Evolutionary conservation across 768 basidiomycete species (phyloP).

Genomic region (Mycena capillaripes): DNA sequence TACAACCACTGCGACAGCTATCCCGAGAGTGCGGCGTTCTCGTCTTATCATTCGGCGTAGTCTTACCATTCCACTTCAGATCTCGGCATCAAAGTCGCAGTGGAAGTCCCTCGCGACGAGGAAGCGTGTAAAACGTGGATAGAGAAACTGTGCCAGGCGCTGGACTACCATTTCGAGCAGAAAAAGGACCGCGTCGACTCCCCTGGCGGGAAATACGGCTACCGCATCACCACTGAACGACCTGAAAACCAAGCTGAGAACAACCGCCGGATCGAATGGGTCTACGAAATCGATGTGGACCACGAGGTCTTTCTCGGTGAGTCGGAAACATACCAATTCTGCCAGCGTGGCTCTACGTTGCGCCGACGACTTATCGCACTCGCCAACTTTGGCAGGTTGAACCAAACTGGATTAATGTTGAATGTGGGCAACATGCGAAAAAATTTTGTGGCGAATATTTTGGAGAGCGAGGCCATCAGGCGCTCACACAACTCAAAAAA

Average conservation of each 20-base stretch:
- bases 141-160: slow-evolving; percentile 9
- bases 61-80: not conserved
- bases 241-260: too few relatives aligned
- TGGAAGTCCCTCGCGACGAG: slow-evolving; percentile 34
- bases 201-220: not conserved
- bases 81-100: slow-evolving; percentile 39
- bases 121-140: slow-evolving; percentile 35
- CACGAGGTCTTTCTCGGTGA: too few relatives aligned
- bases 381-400: too few relatives aligned
- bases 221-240: slow-evolving; percentile 4
- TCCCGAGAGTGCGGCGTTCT: slow-evolving; percentile 22
- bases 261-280: slow-evolving; percentile 37
- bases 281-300: not conserved
- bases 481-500: too few relatives aligned
- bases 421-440: too few relatives aligned
- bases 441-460: too few relatives aligned
- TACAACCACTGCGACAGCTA: slow-evolving; percentile 42
- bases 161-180: slow-evolving; percentile 30
- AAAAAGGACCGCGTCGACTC: slow-evolving; percentile 1
- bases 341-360: too few relatives aligned
- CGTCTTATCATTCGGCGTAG: not conserved
- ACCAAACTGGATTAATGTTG: too few relatives aligned
- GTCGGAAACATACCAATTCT: too few relatives aligned
- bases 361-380: too few relatives aligned
- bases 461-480: too few relatives aligned